phyloP scores from a whole-genome alignment of 768 basidiomycete species.

The Suillus brevipes region DNA sequence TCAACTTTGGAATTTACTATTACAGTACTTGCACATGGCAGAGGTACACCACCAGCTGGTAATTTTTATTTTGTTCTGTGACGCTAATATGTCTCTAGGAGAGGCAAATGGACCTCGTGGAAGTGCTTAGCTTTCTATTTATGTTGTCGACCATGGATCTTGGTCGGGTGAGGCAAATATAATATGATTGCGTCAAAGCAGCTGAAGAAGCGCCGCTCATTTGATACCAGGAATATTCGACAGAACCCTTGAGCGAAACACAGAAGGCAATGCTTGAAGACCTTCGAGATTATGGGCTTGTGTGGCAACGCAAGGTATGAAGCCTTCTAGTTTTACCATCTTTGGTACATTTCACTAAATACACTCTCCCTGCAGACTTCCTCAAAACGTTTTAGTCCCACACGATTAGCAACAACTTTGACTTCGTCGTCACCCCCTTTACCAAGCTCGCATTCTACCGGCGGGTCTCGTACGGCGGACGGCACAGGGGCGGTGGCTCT shows the following conservation, averaged over 20 bases:
- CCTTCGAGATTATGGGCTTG: constrained; percentile 90
- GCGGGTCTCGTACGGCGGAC: constrained; percentile 17
- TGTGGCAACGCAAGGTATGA: constrained; percentile 80
- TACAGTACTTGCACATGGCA: constrained; percentile 85
- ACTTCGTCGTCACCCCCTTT: constrained; percentile 87
- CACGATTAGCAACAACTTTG: constrained; percentile 90
- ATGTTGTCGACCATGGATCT: constrained; percentile 98
- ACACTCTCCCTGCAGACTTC: constrained; percentile 47
- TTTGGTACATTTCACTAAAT: constrained; percentile 16
- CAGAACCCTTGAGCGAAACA: constrained; percentile 73
- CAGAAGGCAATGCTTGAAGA: constrained; percentile 89
- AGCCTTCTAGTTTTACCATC: constrained; percentile 15
- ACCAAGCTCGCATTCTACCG: constrained; percentile 48
- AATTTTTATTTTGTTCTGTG: constrained; percentile 16
- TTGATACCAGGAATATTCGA: constrained; percentile 77
- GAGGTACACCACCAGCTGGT: constrained; percentile 51
- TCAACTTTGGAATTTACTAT: constrained; percentile 91
- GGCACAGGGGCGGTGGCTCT: constrained; percentile 25
- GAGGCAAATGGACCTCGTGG: constrained; percentile 88
- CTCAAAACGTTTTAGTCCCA: constrained; percentile 87
- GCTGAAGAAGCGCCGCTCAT: not conserved
- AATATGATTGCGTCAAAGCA: not conserved
- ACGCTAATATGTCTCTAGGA: constrained; percentile 47
- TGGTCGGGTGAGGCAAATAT: constrained; percentile 60
- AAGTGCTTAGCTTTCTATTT: constrained; percentile 91